phyloP scores from a whole-genome alignment of 192 early-diverging fungal species.

The Linnemannia elongata region DNA sequence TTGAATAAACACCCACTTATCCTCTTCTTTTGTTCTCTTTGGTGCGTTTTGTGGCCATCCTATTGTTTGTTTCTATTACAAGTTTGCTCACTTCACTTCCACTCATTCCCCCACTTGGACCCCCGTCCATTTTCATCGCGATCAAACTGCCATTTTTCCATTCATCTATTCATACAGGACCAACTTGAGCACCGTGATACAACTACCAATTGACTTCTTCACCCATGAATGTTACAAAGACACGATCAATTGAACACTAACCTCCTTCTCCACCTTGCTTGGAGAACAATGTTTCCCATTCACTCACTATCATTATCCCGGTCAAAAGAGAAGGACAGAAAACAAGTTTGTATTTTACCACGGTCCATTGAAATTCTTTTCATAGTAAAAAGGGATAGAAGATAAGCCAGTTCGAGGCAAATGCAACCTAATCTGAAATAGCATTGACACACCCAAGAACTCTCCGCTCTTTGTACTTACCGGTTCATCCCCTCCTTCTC shows the following conservation, averaged over 20 bases:
- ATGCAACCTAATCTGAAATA: conserved; percentile 11
- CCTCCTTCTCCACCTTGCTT: neutral
- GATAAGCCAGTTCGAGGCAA: neutral
- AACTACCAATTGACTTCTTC: neutral
- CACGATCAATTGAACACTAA: neutral
- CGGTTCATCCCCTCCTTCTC: neutral
- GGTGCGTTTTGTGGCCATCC: neutral
- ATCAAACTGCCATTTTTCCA: neutral
- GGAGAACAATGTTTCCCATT: neutral
- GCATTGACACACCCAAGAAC: neutral
- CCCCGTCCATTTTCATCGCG: neutral
- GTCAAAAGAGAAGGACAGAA: neutral
- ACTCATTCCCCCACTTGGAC: neutral
- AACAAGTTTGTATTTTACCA: neutral
- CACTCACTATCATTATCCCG: neutral
- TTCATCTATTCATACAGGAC: neutral
- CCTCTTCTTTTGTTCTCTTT: neutral
- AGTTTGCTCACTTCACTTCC: too few relatives aligned
- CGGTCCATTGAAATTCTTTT: neutral
- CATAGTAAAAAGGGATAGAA: neutral
- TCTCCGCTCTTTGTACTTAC: neutral
- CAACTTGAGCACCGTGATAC: neutral
- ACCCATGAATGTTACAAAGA: neutral
- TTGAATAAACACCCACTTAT: neutral
- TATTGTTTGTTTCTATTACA: neutral